Conservation (phyloP, 768 basidiomycete species). For the Lyophyllum shimeji region DNA sequence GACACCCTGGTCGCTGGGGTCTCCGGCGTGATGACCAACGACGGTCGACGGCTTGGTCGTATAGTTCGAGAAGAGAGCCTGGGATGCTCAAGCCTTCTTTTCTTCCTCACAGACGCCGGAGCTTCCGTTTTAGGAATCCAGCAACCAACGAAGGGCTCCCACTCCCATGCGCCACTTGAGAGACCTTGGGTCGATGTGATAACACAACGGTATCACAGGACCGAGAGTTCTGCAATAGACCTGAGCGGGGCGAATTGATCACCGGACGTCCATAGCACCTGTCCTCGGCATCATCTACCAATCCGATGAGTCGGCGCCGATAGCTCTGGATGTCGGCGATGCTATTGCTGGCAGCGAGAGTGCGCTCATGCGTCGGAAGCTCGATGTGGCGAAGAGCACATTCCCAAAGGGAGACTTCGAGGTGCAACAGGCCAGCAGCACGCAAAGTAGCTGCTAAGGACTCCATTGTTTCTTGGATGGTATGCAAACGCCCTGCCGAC, state of each 20-base stretch:
- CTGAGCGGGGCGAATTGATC: constrained; percentile 4
- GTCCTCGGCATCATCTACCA: constrained; percentile 51
- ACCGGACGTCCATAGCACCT: constrained; percentile 37
- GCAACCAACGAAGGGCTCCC: constrained; percentile 46
- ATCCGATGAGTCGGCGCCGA: constrained; percentile 40
- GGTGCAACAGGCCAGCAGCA: constrained; percentile 31
- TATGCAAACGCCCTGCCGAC: constrained; percentile 10
- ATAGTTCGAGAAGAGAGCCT: background rate
- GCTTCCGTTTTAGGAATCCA: constrained; percentile 35
- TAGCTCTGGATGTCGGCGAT: constrained; percentile 28
- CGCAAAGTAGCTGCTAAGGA: constrained; percentile 29
- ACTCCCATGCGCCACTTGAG: constrained; percentile 35
- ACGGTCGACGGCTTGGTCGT: background rate
- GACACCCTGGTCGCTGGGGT: background rate
- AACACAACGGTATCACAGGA: background rate
- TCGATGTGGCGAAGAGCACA: constrained; percentile 51
- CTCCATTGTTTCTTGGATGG: constrained; percentile 19
- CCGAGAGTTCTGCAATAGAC: background rate
- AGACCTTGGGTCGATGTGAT: background rate
- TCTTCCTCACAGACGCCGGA: constrained; percentile 8
- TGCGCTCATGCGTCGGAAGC: constrained; percentile 21
- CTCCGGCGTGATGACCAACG: background rate
- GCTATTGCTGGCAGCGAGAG: constrained; percentile 17
- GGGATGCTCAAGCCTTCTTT: constrained; percentile 6
- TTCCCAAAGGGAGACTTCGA: constrained; percentile 54